Evolutionary conservation across 108 stramenopile species (phyloP).

Genomic region (Cyclotella baltica): DNA sequence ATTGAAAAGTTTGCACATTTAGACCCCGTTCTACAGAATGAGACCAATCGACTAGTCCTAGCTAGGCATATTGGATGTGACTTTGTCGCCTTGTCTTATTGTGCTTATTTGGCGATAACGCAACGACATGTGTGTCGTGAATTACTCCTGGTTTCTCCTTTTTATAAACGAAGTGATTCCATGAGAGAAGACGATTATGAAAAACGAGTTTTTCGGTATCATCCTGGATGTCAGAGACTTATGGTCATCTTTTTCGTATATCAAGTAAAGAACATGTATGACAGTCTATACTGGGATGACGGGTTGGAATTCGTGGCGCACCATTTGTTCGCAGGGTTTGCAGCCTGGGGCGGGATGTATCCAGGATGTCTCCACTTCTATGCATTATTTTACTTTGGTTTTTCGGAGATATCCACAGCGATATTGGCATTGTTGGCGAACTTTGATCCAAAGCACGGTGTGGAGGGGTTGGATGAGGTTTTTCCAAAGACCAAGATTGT

Average conservation of each 20-base stretch:
- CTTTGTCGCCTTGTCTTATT: constrained; percentile 55
- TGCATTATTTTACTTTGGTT: constrained; percentile 81
- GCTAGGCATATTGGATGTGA: constrained; percentile 85
- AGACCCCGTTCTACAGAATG: constrained; percentile 63
- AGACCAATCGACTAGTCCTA: constrained; percentile 75
- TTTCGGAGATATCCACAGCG: constrained; percentile 79
- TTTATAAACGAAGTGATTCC: constrained; percentile 9
- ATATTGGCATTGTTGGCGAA: constrained; percentile 83
- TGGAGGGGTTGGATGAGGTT: constrained; percentile 73
- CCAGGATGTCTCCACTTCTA: constrained; percentile 77
- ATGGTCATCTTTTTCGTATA: constrained; percentile 73
- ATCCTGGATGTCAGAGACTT: constrained; percentile 65
- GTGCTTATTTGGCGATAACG: constrained; percentile 61
- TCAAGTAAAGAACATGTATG: constrained; percentile 87
- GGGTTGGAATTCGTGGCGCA: constrained; percentile 83
- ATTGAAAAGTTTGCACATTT: constrained; percentile 24
- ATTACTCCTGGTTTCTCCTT: constrained; percentile 23
- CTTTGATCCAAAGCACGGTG: constrained; percentile 84
- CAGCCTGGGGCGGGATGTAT: constrained; percentile 73
- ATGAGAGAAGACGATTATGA: constrained; percentile 57
- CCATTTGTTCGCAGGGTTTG: constrained; percentile 73
- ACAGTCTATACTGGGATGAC: constrained; percentile 85
- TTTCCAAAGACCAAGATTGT: constrained; percentile 75
- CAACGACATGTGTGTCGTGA: constrained; percentile 51
- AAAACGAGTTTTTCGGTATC: constrained; percentile 65